These are phyloP conservation scores for Globisporangium paddicum DNA, from an alignment of 352 stramenopile genomes.

Conservation along the genomic window DNA sequence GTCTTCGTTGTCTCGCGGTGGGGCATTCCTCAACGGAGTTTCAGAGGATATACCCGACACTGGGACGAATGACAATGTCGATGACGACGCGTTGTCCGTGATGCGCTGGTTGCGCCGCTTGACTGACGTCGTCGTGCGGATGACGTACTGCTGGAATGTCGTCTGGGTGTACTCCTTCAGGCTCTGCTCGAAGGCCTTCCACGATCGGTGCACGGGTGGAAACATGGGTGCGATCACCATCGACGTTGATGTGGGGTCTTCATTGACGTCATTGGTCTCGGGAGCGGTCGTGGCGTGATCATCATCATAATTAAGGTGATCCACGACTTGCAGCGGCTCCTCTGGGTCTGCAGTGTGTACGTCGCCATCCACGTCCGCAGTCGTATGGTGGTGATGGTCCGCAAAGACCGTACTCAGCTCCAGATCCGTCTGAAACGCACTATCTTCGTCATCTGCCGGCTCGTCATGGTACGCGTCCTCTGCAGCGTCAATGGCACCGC, in stretches of 20 bases:
- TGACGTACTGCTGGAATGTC: constrained; percentile 73
- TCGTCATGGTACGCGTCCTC: background rate
- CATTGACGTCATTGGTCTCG: background rate
- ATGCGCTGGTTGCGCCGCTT: constrained; percentile 70
- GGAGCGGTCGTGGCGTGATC: background rate
- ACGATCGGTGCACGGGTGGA: constrained; percentile 45
- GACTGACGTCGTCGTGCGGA: constrained; percentile 74
- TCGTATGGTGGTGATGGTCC: background rate
- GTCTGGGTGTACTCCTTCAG: constrained; percentile 53
- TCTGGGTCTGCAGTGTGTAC: background rate
- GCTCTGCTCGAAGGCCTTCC: constrained; percentile 55
- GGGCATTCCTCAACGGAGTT: background rate
- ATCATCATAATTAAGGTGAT: too few species aligned
- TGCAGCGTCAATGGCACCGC: background rate
- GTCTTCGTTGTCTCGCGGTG: background rate
- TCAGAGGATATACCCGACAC: background rate
- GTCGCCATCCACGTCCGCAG: background rate
- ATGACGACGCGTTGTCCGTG: constrained; percentile 24
- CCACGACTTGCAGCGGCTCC: too few species aligned
- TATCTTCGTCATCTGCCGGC: background rate
- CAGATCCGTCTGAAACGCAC: background rate
- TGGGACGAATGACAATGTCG: background rate
- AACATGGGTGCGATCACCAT: constrained; percentile 42
- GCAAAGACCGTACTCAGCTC: background rate
- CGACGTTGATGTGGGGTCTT: background rate